Evolutionary conservation across 345 rosid species (phyloP), one percentile per base, ranked within the genome.

Genomic region (Populus pruinosa): DNA sequence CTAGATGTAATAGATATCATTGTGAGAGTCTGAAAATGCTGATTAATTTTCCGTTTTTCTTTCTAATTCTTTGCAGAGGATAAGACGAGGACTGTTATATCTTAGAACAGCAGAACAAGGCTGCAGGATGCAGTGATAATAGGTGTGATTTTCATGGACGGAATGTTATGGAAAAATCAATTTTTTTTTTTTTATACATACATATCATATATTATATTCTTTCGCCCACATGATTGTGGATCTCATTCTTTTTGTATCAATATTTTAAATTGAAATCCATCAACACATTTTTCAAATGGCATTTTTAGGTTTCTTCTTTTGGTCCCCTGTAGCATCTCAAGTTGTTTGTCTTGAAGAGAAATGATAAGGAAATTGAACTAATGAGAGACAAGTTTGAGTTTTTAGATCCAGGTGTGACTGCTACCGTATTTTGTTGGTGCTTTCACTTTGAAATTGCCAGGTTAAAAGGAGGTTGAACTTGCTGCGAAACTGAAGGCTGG

Each of bases 71-170:
- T 77, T 79, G 82, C 91, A 95, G 99, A 93, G 99, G 79, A 88
- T 95, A 83, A 88, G 80, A 71, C 86, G 98, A 0, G 97, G 92
- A 56, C 83, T 95, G 83, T 80, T 88, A 69, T 88, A 75, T 85
- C 90, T 93, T 2, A 87, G 87, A 76, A 82, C 91, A 21, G 92
- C 89, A 80, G 92, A 91, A 77, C 89, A 88, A 73, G 92, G 93
- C 59, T 88, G 94, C 87, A 83, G 88, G 67, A 65, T 90, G 83
- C 97, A 88, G 74, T 92, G 72, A 83, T 65, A 12, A 27, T 29
- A 43, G 44, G n/a, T n/a, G 27, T 76, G 67, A 67, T 39, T 38
- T 49, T 39, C 53, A 68, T 33, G 43, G 6, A 63, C 11, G 12
- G 56, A 29, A 36, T 3, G 17, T 36, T 64, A 6, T 63, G 56